These are phyloP conservation scores for Nidularia pulvinata DNA, from an alignment of 768 basidiomycete genomes.

Conservation along the genomic window DNA sequence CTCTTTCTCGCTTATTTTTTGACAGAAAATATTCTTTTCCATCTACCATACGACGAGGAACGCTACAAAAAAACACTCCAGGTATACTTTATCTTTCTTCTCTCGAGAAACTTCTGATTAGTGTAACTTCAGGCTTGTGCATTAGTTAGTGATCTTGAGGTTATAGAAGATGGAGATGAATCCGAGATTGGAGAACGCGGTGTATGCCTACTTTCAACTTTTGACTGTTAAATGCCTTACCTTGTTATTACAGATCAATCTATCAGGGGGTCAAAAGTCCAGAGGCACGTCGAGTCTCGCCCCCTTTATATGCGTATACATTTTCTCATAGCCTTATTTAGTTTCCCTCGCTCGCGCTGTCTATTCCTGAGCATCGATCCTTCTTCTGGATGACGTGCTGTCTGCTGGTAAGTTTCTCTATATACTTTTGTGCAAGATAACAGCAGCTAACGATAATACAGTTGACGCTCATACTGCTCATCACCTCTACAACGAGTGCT, in stretches of 20 bases:
- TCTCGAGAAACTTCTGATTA: slow-evolving; percentile 12
- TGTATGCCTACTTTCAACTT: no score
- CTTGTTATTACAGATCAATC: slow-evolving; percentile 32
- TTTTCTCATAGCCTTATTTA: no score
- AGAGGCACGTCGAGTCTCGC: slow-evolving; percentile 43
- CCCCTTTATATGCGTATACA: no score
- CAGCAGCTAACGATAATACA: no score
- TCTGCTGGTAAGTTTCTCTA: slow-evolving; percentile 42
- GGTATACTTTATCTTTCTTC: slow-evolving; percentile 42
- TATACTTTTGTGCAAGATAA: no score
- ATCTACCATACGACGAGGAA: slow-evolving; percentile 75
- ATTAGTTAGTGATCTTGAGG: slow-evolving; percentile 71
- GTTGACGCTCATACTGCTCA: slow-evolving; percentile 95
- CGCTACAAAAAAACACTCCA: slow-evolving; percentile 80
- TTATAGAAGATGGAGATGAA: slow-evolving; percentile 87
- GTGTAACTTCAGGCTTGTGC: slow-evolving; percentile 47
- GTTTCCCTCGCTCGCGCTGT: slow-evolving; percentile 70
- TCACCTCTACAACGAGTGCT: slow-evolving; percentile 81
- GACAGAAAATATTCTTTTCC: slow-evolving; percentile 89
- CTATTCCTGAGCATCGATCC: slow-evolving; percentile 81
- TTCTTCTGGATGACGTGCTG: slow-evolving; percentile 85
- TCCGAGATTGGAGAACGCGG: slow-evolving; percentile 89
- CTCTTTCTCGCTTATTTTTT: no score
- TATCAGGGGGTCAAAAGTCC: slow-evolving; percentile 67
- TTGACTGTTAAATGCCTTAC: no score